phyloP scores from a whole-genome alignment of 345 rosid species.

The Cardiospermum halicacabum region DNA sequence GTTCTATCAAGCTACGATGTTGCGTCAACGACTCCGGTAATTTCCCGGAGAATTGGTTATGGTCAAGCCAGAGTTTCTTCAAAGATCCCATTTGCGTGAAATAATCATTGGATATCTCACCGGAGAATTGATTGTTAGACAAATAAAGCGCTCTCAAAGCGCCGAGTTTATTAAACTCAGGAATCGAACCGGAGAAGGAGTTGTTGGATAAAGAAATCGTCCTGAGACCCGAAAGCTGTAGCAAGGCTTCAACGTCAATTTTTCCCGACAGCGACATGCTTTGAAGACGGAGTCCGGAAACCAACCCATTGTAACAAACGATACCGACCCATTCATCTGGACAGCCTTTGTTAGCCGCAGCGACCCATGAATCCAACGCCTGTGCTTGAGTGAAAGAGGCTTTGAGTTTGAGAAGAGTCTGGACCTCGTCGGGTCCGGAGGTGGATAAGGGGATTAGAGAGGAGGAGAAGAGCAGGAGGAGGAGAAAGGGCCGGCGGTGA shows the following conservation, averaged over 20 bases:
- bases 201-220: conserved; percentile 57
- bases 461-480: conserved; percentile 15
- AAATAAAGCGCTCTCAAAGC: conserved; percentile 44
- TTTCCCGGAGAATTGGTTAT: conserved; percentile 48
- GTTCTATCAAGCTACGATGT: conserved; percentile 44
- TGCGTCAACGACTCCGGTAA: conserved; percentile 47
- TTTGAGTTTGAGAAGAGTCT: conserved; percentile 44
- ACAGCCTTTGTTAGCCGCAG: conserved; percentile 55
- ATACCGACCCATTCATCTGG: conserved; percentile 53
- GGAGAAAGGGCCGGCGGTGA: conserved; percentile 11
- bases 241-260: conserved; percentile 43
- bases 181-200: conserved; percentile 55
- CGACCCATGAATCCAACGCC: conserved; percentile 52
- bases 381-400: conserved; percentile 27
- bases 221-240: conserved; percentile 34
- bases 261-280: conserved; percentile 49
- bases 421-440: no score
- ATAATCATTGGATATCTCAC: conserved; percentile 44
- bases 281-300: conserved; percentile 57
- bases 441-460: no score
- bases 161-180: conserved; percentile 46
- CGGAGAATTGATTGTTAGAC: conserved; percentile 54
- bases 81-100: conserved; percentile 47
- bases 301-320: conserved; percentile 37
- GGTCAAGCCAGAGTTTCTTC: conserved; percentile 54